phyloP scores from a whole-genome alignment of 345 rosid species.

The Hibiscus syriacus region DNA sequence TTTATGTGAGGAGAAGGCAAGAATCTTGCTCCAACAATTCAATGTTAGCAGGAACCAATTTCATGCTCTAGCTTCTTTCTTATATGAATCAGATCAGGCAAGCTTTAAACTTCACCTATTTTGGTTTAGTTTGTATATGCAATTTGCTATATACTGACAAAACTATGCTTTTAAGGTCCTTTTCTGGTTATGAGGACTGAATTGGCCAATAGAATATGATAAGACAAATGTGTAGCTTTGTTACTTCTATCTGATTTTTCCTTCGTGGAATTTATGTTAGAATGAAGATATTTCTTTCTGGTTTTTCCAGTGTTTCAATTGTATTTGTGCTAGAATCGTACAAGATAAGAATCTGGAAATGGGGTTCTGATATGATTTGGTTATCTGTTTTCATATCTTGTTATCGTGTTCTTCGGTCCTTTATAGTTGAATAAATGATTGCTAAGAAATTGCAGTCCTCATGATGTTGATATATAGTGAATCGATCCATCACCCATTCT shows the following conservation, averaged over 20 bases:
- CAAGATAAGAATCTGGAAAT: neutral
- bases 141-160: constrained; percentile 1
- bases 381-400: neutral
- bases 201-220: neutral
- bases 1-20: constrained; percentile 39
- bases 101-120: neutral
- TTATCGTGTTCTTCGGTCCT: neutral
- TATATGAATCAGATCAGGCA: constrained; percentile 67
- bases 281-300: neutral
- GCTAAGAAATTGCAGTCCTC: neutral
- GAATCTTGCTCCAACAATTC: constrained; percentile 39
- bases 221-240: neutral
- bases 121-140: constrained; percentile 5
- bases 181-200: constrained; percentile 9
- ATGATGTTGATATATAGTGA: neutral
- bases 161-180: constrained; percentile 3
- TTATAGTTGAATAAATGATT: neutral
- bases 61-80: constrained; percentile 50
- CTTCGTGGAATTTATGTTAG: neutral
- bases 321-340: neutral
- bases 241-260: neutral
- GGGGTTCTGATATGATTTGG: neutral
- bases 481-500: neutral
- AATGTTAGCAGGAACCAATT: constrained; percentile 62
- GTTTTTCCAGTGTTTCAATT: neutral